Evolutionary conservation across 1,284 basidiomycete species (phyloP), one percentile per base, ranked within the genome.

Genomic region (Coniferiporia sulphurascens): DNA sequence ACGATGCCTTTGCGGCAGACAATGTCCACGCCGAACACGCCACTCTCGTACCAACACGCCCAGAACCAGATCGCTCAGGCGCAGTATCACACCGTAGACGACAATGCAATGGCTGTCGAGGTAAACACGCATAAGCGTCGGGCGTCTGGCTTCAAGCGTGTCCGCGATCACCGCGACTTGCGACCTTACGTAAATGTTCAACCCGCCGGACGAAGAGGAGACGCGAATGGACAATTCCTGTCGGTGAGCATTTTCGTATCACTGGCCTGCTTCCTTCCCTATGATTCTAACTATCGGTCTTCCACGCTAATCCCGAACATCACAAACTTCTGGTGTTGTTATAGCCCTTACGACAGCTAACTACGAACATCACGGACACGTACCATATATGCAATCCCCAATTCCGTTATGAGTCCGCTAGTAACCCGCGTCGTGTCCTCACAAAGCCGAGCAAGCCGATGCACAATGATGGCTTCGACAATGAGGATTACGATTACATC

Each of bases 401-500:
- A 63, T 98, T 96, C 80, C 85, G 88, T 70, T 98, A 98, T 72
- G 95, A 97, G 73, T 89, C 91, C 10, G 78, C 89, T 4, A 90
- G 93, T 71, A 98, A 98, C 73, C 95, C 95, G 4, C 82, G 95
- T 52, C 85, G 95, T 52, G 95, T 98, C 10, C 80, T 98, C 63
- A 98, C 95, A 27, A 98, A 98, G 74, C 95, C 95, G 43, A 93
- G 91, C 77, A 96, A 96, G 72, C 91, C 93, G 0, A 80, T 83
- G 0, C 90, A 95, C 72, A 98, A 98, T 69, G 93, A 97, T 62
- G 95, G 95, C 0, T 95, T 88, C 66, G 95, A 98, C 74, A 98
- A 98, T 66, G 95, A 97, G 68, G 95, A 98, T 71, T 95, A 93
- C 69, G 95, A 98, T 72, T 98, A 98, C 67, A 97, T 98, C 69